Evolutionary conservation across 352 stramenopile genomes (phyloP).

Genomic region (Phytophthora idaei): DNA sequence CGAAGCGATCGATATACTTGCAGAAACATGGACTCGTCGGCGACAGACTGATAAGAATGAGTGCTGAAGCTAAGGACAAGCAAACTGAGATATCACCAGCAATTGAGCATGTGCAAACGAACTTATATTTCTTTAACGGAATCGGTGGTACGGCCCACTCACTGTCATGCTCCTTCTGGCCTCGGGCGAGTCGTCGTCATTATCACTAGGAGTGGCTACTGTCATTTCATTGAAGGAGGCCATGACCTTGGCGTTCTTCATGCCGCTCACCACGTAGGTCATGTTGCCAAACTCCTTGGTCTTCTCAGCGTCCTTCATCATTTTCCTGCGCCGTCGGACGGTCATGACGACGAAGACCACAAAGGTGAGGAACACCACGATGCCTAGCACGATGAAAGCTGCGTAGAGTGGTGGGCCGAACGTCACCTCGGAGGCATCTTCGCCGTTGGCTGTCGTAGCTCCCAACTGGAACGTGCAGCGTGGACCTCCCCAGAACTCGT

Average conservation of each 20-base stretch:
- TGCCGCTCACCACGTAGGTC: constrained; percentile 28
- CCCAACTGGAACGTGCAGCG: constrained; percentile 64
- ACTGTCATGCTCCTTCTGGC: constrained; percentile 27
- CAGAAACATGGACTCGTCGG: constrained; percentile 4
- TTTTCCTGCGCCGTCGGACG: constrained; percentile 39
- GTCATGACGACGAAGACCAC: constrained; percentile 50
- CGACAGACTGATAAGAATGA: constrained; percentile 5
- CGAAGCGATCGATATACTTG: constrained; percentile 13
- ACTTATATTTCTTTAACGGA: constrained; percentile 33
- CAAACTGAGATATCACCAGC: constrained; percentile 6
- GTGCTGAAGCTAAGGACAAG: constrained; percentile 3
- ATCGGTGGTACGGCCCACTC: constrained; percentile 37
- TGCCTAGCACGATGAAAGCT: constrained; percentile 24
- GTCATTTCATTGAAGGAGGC: constrained; percentile 25
- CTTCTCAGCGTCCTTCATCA: constrained; percentile 44
- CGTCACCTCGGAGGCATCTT: constrained; percentile 32
- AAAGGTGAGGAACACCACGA: constrained; percentile 44
- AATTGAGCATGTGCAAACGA: constrained; percentile 27
- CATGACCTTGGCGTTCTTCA: constrained; percentile 36
- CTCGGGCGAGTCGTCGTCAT: constrained; percentile 15
- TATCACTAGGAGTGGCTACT: constrained; percentile 17
- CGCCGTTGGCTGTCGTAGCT: constrained; percentile 36
- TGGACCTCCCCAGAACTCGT: constrained; percentile 65
- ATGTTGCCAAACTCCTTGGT: constrained; percentile 32
- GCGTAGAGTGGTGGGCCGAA: constrained; percentile 40